Conservation (phyloP, 805 yeast species). For the Hanseniaspora taiwanica region DNA sequence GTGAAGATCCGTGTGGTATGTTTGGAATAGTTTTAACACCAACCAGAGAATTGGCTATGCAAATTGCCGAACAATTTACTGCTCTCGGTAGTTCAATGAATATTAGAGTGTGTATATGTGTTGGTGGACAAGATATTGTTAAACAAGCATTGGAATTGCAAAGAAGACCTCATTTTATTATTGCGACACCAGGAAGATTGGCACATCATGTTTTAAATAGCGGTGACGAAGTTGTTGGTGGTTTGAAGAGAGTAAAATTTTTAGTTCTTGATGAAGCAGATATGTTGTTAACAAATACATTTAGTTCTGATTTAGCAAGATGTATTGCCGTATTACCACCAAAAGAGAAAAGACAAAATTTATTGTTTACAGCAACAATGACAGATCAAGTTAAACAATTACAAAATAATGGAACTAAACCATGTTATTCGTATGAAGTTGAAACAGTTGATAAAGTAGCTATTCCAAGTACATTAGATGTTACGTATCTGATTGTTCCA, state of each 20-base stretch:
- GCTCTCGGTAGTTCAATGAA: constrained; percentile 88
- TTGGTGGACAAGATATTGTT: constrained; percentile 94
- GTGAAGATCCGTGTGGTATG: constrained; percentile 88
- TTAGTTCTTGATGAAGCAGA: constrained; percentile 95
- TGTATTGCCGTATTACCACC: constrained; percentile 66
- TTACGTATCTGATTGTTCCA: constrained; percentile 66
- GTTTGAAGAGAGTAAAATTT: constrained; percentile 64
- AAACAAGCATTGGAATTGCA: constrained; percentile 74
- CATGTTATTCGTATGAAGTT: constrained; percentile 58
- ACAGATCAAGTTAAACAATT: constrained; percentile 82
- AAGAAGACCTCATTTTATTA: constrained; percentile 79
- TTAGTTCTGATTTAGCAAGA: constrained; percentile 61
- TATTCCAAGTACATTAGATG: constrained; percentile 58
- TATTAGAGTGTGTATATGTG: constrained; percentile 66
- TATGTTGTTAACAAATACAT: constrained; percentile 70
- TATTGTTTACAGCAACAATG: constrained; percentile 89
- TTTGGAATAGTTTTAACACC: constrained; percentile 86
- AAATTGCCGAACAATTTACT: constrained; percentile 90
- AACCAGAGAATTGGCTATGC: constrained; percentile 84
- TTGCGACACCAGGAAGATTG: constrained; percentile 94
- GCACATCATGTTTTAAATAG: constrained; percentile 83
- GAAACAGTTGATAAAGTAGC: constrained; percentile 64
- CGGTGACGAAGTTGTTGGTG: constrained; percentile 77
- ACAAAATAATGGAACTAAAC: constrained; percentile 44
- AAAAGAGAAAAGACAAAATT: constrained; percentile 65